Base-by-base conservation (phyloP, 257 asterid genomes). In the Solanum corneliomulleri region DNA sequence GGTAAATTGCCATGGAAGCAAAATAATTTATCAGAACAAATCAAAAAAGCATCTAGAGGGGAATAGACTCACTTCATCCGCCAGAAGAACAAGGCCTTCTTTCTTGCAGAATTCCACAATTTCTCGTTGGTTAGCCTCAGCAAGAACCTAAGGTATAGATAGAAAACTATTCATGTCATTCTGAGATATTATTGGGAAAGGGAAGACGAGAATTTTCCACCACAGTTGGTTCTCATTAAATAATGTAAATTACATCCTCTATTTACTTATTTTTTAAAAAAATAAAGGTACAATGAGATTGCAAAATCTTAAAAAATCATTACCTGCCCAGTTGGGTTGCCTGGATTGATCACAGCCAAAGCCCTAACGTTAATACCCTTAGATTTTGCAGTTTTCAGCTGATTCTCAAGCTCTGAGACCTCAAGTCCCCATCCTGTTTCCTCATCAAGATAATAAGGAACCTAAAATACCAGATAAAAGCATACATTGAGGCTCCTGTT, bases 241-340 rank as follows among this genome's bases (percentile, higher is more conserved):
- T 45, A 47, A 77, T n/a, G 4, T 25, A 78, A 78, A 78, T 45
- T 25, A 78, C 20, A 5, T 47, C 64, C 86, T 74, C 70, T 64
- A 66, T 49, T 52, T 52, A 1, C 6, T 52, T 52, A 1, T 0
- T 16, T 49, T 49, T 49, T 16, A 0, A 0, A 35, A 71, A 71
- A 33, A 71, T 35, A 71, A 20, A 5, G 49, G 49, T 74, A 45
- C n/a, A 1, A 78, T 18, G 68, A 44, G 52, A 42, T 35, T 21
- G 47, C 39, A 58, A 20, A 60, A 49, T 44, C 33, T 66, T 18
- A 29, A 10, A 42, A 80, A 44, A 35, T 9, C 69, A 52, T 69
- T 89, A 95, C 99, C 98, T 97, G 99, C 87, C 99, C 99, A 0
- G 99, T 97, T 27, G 99, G 99, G 88, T 97, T 97, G 83, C 99